Evolutionary conservation across 1,284 basidiomycete species (phyloP), one percentile per base, ranked within the genome.

Genomic region (Moesziomyces globuligerus): DNA sequence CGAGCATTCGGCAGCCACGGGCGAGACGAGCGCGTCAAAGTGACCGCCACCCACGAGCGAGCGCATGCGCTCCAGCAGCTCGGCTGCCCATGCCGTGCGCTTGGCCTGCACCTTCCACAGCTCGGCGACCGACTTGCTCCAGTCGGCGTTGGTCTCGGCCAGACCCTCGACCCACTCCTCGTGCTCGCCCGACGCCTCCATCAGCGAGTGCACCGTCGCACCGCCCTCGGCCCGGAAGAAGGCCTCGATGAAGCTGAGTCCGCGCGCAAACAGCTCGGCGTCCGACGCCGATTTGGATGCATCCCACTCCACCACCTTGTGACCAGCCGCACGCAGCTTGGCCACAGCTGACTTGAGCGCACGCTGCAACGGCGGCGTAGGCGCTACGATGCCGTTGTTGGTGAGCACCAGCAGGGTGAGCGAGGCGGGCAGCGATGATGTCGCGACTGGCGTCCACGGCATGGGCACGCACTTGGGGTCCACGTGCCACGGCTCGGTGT

Each of bases 301-400:
- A 38, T 77, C 74, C 87, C 87, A 88, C 59, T 85, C 76, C 37
- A 85, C 72, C 5, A 86, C 85, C 76, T 86, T 85, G 78, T 93
- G 90, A 0, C 91, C 91, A 7, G 88, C 89, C 4, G 83, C 85
- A 29, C 86, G 72, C 23, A 93, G 83, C 0, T 89, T 88, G 1
- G 84, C 81, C 76, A 87, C 87, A 1, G 86, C 85, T 54, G 84
- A 85, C 67, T 87, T 84, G 38, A 93, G 82, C 0, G 88, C 91
- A 32, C 91, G 85, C 17, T 78, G 83, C 18, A 92, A 83, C 0
- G 91, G 90, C 0, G 91, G 91, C 57, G 90, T 88, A 2, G 91
- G 91, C n/a, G 84, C 78, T 10, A 87, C 83, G 11, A 86, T 60
- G 1, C 87, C 89, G 74, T 90, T 86, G 71, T 91, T 85, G 86